These are phyloP conservation scores for Nannochloropsis salina DNA, from an alignment of 108 stramenopile species.

Conservation along the genomic window DNA sequence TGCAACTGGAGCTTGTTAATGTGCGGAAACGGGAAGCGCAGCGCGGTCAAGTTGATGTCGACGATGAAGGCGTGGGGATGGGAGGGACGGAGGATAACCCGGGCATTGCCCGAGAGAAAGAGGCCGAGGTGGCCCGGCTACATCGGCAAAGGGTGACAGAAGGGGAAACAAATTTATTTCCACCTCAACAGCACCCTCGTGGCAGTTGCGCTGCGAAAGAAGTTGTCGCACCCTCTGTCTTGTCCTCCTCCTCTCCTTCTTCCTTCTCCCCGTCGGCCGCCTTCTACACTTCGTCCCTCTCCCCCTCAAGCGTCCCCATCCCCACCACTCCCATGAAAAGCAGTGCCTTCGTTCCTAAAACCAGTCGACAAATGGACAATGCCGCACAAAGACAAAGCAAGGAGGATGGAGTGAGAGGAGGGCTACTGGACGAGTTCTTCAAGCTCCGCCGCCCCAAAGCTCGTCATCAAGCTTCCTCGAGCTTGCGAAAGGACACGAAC, in stretches of 20 bases:
- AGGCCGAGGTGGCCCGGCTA: background rate
- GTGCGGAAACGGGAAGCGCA: background rate
- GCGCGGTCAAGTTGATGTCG: background rate
- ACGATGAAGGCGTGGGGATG: background rate
- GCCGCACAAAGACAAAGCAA: background rate
- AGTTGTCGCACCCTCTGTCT: background rate
- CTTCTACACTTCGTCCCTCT: background rate
- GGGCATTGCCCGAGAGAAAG: background rate
- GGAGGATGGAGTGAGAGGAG: background rate
- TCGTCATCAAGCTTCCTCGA: background rate
- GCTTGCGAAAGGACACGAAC: background rate
- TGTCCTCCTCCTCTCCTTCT: background rate
- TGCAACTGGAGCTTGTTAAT: background rate
- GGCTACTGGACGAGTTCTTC: background rate
- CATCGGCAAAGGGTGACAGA: background rate
- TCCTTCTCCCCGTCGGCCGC: background rate
- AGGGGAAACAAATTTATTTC: background rate
- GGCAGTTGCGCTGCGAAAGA: background rate
- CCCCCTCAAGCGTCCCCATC: background rate
- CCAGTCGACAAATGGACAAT: background rate
- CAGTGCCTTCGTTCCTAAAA: background rate
- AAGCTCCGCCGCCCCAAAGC: background rate
- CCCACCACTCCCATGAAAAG: background rate
- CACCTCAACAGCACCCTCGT: background rate
- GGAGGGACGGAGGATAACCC: background rate